phyloP scores from a whole-genome alignment of 352 stramenopile species.

The Phytopythium mirpurense region DNA sequence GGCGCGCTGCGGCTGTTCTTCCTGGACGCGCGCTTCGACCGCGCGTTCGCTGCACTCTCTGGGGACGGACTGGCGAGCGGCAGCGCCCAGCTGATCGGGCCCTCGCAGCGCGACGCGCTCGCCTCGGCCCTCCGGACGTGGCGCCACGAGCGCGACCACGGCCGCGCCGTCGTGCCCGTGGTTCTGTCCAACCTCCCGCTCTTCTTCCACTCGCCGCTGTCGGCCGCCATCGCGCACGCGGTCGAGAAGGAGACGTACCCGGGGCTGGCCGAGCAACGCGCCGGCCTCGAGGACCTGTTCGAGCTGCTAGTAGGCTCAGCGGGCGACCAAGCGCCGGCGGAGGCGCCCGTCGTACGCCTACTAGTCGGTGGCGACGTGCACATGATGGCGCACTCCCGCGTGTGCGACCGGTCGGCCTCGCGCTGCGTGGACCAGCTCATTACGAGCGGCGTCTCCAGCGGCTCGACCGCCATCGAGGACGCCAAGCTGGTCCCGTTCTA shows the following conservation, averaged over 20 bases:
- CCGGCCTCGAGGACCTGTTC: constrained; percentile 32
- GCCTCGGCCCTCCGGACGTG: constrained; percentile 13
- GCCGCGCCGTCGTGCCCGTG: constrained; percentile 13
- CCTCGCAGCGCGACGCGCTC: constrained; percentile 18
- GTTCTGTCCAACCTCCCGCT: constrained; percentile 53
- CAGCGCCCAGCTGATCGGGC: constrained; percentile 22
- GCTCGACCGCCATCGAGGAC: constrained; percentile 53
- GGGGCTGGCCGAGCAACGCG: constrained; percentile 26
- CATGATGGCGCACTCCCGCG: constrained; percentile 38
- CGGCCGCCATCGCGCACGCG: constrained; percentile 37
- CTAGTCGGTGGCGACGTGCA: constrained; percentile 66
- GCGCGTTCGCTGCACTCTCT: constrained; percentile 40
- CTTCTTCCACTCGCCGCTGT: constrained; percentile 60
- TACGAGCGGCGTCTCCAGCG: constrained; percentile 54
- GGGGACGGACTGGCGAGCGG: background rate
- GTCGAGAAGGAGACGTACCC: constrained; percentile 69
- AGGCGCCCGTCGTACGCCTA: constrained; percentile 17
- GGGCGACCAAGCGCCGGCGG: background rate
- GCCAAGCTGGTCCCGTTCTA: constrained; percentile 54
- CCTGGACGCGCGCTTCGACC: constrained; percentile 58
- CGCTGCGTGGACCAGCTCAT: constrained; percentile 57
- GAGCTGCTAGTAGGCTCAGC: background rate
- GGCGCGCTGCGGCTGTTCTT: constrained; percentile 50
- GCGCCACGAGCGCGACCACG: constrained; percentile 7
- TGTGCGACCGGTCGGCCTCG: constrained; percentile 22